Conservation (phyloP, 2,329 filamentous ascomycete species). For the Hymenoscyphus repandus region DNA sequence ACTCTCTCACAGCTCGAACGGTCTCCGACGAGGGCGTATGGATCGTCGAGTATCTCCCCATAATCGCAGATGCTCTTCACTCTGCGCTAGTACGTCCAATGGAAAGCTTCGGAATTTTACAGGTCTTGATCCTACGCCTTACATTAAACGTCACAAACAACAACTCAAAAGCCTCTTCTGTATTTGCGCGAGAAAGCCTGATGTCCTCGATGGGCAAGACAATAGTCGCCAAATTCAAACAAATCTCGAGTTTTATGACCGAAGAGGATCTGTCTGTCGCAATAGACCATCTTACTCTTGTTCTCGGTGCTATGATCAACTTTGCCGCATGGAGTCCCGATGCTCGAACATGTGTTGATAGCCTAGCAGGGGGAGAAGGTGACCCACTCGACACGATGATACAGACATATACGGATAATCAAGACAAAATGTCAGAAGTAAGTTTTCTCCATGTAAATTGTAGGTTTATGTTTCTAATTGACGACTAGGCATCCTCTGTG, state of each 20-base stretch:
- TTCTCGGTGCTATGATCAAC: slow-evolving; percentile 81
- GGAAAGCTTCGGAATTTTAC: slow-evolving; percentile 33
- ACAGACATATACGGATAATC: slow-evolving; percentile 61
- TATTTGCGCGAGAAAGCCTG: slow-evolving; percentile 59
- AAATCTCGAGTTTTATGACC: slow-evolving; percentile 43
- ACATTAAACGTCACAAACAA: slow-evolving; percentile 86
- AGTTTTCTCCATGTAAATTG: slow-evolving; percentile 24
- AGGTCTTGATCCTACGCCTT: slow-evolving; percentile 50
- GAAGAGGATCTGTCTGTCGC: slow-evolving; percentile 45
- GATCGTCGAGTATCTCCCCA: slow-evolving; percentile 46
- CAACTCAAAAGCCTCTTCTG: slow-evolving; percentile 60
- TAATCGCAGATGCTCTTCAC: slow-evolving; percentile 43
- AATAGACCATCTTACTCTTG: slow-evolving; percentile 69
- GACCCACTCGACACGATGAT: slow-evolving; percentile 55
- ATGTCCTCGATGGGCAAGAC: slow-evolving; percentile 43
- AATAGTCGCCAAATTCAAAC: slow-evolving; percentile 47
- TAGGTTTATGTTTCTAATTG: slow-evolving; percentile 6
- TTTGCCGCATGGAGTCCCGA: slow-evolving; percentile 70
- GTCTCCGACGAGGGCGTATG: slow-evolving; percentile 39
- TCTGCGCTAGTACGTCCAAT: slow-evolving; percentile 34
- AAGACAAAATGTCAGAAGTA: slow-evolving; percentile 64
- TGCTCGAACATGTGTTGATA: slow-evolving; percentile 48
- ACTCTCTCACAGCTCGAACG: slow-evolving; percentile 45
- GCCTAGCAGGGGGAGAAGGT: slow-evolving; percentile 31
- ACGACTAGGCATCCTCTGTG: slow-evolving; percentile 57